Evolutionary conservation across 2,329 filamentous ascomycete species (phyloP).

Genomic region (Emergomyces africanus): DNA sequence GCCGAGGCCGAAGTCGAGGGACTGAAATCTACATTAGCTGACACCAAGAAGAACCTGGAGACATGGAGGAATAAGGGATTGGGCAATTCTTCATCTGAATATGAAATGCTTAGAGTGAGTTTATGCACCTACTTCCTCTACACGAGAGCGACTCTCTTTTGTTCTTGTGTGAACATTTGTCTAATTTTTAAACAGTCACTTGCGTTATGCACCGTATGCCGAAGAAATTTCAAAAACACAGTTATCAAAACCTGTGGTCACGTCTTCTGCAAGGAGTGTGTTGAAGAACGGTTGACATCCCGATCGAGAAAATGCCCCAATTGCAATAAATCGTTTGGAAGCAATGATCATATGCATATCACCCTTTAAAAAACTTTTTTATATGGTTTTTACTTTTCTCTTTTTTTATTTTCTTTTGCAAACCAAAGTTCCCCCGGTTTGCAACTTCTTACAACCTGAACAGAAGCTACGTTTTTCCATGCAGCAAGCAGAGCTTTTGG

Average conservation of each 20-base stretch:
- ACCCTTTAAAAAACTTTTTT: constrained; percentile 24
- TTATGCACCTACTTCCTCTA: background rate
- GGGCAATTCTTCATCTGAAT: constrained; percentile 68
- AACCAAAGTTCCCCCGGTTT: background rate
- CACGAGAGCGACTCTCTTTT: constrained; percentile 8
- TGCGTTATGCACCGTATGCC: constrained; percentile 84
- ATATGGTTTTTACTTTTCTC: background rate
- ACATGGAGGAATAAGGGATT: constrained; percentile 72
- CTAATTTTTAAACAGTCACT: constrained; percentile 42
- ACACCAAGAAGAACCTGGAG: constrained; percentile 71
- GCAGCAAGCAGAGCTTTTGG: background rate
- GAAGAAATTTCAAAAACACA: constrained; percentile 86
- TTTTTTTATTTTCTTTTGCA: constrained; percentile 1
- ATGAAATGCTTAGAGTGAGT: constrained; percentile 76
- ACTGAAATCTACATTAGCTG: constrained; percentile 62
- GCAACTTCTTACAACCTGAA: background rate
- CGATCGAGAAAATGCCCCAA: constrained; percentile 91
- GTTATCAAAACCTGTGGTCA: constrained; percentile 90
- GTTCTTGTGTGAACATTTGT: constrained; percentile 6
- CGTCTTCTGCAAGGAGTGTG: constrained; percentile 81
- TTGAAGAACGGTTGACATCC: constrained; percentile 78
- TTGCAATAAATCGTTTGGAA: constrained; percentile 84
- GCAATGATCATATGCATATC: constrained; percentile 68
- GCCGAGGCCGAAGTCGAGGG: constrained; percentile 64
- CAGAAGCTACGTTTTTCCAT: background rate